phyloP scores from a whole-genome alignment of 352 stramenopile genomes.

The Phytophthora fragariaefolia region DNA sequence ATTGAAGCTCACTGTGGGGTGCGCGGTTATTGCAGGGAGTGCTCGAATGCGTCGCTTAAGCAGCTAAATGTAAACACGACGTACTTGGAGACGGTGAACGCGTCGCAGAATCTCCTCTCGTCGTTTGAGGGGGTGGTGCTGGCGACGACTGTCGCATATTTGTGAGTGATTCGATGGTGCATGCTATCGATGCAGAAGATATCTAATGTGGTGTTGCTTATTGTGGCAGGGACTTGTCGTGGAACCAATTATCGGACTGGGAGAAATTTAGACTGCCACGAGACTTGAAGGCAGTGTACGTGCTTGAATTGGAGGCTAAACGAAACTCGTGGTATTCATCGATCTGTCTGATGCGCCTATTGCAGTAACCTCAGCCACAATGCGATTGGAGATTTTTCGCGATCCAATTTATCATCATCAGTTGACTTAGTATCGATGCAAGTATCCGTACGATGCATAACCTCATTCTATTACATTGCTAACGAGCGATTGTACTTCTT shows the following conservation, averaged over 20 bases:
- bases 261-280: slow-evolving; percentile 29
- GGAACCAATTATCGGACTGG: slow-evolving; percentile 43
- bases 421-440: slow-evolving; percentile 39
- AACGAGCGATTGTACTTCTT: neutral
- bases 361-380: slow-evolving; percentile 46
- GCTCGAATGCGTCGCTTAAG: slow-evolving; percentile 37
- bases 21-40: slow-evolving; percentile 19
- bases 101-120: slow-evolving; percentile 29
- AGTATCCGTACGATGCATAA: neutral
- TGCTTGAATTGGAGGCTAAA: neutral
- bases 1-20: too few species aligned
- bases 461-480: neutral
- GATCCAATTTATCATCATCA: slow-evolving; percentile 33
- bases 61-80: slow-evolving; percentile 32
- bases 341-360: neutral
- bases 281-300: slow-evolving; percentile 42
- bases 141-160: slow-evolving; percentile 30
- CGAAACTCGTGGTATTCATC: neutral
- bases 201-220: neutral
- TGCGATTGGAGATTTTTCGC: slow-evolving; percentile 22
- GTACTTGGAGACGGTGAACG: slow-evolving; percentile 33
- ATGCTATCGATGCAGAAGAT: neutral
- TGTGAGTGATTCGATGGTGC: slow-evolving; percentile 25
- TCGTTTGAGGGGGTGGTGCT: slow-evolving; percentile 35
- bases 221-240: slow-evolving; percentile 32